phyloP scores from a whole-genome alignment of 2,329 filamentous ascomycete species.

The Curvularia spicifera region DNA sequence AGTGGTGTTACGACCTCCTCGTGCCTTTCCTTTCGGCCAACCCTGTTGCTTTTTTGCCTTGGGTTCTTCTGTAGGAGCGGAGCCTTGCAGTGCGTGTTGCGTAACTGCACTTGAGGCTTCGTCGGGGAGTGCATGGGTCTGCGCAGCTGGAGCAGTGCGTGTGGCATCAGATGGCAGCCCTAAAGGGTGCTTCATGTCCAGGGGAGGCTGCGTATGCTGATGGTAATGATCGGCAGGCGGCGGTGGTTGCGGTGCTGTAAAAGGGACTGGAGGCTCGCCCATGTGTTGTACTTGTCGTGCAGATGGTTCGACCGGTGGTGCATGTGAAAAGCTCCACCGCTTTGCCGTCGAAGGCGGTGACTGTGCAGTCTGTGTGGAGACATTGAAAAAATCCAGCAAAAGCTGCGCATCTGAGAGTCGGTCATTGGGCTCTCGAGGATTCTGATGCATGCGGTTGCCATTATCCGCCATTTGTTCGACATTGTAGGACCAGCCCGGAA shows the following conservation, averaged over 20 bases:
- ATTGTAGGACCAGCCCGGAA: slow-evolving; percentile 49
- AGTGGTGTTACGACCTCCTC: slow-evolving; percentile 45
- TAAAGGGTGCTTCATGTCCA: slow-evolving; percentile 26
- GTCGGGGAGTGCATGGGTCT: slow-evolving; percentile 52
- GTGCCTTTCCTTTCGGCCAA: slow-evolving; percentile 56
- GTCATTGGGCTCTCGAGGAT: slow-evolving; percentile 42
- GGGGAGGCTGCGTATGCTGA: slow-evolving; percentile 21
- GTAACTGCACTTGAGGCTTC: slow-evolving; percentile 29
- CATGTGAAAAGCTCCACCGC: slow-evolving; percentile 37
- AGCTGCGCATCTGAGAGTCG: slow-evolving; percentile 55
- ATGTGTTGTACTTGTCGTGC: slow-evolving; percentile 17
- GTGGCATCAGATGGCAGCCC: slow-evolving; percentile 12
- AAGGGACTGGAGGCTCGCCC: slow-evolving; percentile 20
- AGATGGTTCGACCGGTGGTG: slow-evolving; percentile 18
- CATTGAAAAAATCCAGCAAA: slow-evolving; percentile 52
- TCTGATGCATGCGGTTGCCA: slow-evolving; percentile 42
- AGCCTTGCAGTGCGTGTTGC: slow-evolving; percentile 23
- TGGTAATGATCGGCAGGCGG: slow-evolving; percentile 15
- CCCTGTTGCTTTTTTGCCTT: slow-evolving; percentile 50
- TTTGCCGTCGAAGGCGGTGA: slow-evolving; percentile 38
- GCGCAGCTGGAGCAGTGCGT: slow-evolving; percentile 31
- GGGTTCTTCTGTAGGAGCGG: slow-evolving; percentile 28
- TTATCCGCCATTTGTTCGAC: slow-evolving; percentile 49
- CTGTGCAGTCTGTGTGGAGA: slow-evolving; percentile 38
- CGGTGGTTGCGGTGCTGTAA: slow-evolving; percentile 10